Evolutionary conservation across 2,329 filamentous ascomycete species (phyloP), one percentile per base, ranked within the genome.

Genomic region (Harringtonia lauricola): DNA sequence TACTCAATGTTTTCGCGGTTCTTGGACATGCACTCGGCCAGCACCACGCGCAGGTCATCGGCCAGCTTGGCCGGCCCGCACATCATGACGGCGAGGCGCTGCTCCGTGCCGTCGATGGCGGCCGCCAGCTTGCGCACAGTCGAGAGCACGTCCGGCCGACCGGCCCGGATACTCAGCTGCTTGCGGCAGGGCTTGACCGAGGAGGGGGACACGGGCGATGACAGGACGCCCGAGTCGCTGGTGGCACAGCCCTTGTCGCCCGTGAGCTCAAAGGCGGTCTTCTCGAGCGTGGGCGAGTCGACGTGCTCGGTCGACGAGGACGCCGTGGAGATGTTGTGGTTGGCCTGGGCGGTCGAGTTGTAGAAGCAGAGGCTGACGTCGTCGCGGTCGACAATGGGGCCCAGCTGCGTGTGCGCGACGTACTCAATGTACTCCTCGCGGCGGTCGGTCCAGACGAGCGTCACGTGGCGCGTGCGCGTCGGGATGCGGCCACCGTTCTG

Each of bases 401-500:
- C 31, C 9, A 52, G 42, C 17, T 28, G 9, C 14, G 22, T 38
- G 4, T 44, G 37, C 18, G 41, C 43, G 6, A 49, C 13, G 12
- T 36, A n/a, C 22, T 38, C 44, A 3, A 52, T 33, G 28, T 39
- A 47, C 8, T 18, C 44, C 19, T 39, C 40, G 35, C 41, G 30
- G 33, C 51, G 49, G 37, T 52, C 44, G 14, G 43, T 35, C 47
- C 47, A 52, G 30, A 52, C 19, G 6, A 52, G 40, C 3, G 43
- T 47, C 13, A 52, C 18, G 35, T 39, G 33, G 21, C 41, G 45
- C 2, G 49, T 51, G 39, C 44, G 47, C 8, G 51, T 52, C 6
- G 42, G 38, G 15, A 41, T 42, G 5, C 18, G 18, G 33, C 36
- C 36, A n/a, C 28, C 28, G 33, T n/a, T n/a, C n/a, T n/a, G n/a